Evolutionary conservation across 2,329 filamentous ascomycete species (phyloP).

Genomic region (Cladosporium phlei): DNA sequence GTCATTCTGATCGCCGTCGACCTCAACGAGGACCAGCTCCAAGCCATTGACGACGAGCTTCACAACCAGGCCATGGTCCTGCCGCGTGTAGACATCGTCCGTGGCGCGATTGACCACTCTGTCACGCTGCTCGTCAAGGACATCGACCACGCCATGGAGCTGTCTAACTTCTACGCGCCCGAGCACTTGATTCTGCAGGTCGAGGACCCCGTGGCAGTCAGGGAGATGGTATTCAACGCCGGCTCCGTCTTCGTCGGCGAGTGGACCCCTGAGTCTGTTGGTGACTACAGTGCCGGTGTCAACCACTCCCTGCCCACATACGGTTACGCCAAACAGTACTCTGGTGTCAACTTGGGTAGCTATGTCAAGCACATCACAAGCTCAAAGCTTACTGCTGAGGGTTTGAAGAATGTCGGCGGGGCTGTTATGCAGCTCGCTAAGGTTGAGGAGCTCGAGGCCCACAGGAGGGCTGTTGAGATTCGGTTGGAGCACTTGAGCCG

Average conservation of each 20-base stretch:
- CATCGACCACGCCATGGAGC: constrained; percentile 67
- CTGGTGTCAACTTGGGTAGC: constrained; percentile 89
- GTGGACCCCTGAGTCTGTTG: constrained; percentile 97
- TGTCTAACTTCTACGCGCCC: constrained; percentile 92
- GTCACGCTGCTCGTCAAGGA: constrained; percentile 75
- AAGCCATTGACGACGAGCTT: constrained; percentile 85
- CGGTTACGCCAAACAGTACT: constrained; percentile 97
- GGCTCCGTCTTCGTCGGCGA: constrained; percentile 92
- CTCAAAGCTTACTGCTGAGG: constrained; percentile 80
- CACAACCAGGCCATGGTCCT: constrained; percentile 81
- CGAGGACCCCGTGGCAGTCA: constrained; percentile 65
- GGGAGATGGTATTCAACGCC: constrained; percentile 82
- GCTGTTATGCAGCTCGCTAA: constrained; percentile 94
- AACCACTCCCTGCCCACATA: constrained; percentile 97
- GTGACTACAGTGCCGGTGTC: constrained; percentile 95
- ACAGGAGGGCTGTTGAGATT: constrained; percentile 69
- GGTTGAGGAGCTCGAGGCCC: constrained; percentile 91
- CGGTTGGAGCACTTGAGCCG: constrained; percentile 43
- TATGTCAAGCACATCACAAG: constrained; percentile 98
- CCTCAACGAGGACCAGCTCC: constrained; percentile 65
- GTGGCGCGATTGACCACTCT: constrained; percentile 84
- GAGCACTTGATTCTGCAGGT: constrained; percentile 95
- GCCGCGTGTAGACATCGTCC: constrained; percentile 87
- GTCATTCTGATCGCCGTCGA: constrained; percentile 86
- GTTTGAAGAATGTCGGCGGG: constrained; percentile 74